These are phyloP conservation scores for Mycena indigotica DNA, from an alignment of 768 basidiomycete genomes.

Conservation along the genomic window DNA sequence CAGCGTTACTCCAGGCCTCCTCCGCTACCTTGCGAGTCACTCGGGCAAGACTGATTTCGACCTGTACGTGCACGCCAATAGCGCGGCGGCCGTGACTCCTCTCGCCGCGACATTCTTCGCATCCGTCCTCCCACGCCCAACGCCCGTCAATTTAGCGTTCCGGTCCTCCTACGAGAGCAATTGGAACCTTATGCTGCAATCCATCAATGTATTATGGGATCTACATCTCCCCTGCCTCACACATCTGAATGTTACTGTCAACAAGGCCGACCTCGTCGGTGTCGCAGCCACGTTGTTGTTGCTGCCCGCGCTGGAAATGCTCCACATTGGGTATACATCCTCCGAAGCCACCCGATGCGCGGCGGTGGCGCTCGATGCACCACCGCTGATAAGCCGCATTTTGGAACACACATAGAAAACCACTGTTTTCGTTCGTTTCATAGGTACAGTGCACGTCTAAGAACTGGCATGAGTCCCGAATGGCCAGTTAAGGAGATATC, in stretches of 20 bases:
- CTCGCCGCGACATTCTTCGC: not conserved
- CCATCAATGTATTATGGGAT: not conserved
- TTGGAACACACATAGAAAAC: no score
- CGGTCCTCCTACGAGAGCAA: not conserved
- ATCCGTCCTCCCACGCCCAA: not conserved
- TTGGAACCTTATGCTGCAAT: not conserved
- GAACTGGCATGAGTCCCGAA: no score
- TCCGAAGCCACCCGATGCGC: not conserved
- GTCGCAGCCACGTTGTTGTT: not conserved
- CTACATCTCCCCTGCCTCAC: not conserved
- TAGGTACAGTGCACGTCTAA: no score
- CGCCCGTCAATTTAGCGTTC: not conserved
- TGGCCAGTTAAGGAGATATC: no score
- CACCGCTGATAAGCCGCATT: no score
- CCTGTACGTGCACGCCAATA: not conserved
- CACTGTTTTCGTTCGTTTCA: no score
- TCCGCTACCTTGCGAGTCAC: not conserved
- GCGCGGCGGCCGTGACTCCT: not conserved
- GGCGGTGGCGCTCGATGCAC: not conserved
- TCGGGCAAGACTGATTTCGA: not conserved
- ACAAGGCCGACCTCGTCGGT: not conserved
- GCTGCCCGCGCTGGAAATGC: not conserved
- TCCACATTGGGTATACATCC: not conserved
- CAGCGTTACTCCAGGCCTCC: not conserved
- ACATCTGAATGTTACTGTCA: not conserved